Conservation (phyloP, 176 grass and related monocot species). For the Phoenix dactylifera region DNA sequence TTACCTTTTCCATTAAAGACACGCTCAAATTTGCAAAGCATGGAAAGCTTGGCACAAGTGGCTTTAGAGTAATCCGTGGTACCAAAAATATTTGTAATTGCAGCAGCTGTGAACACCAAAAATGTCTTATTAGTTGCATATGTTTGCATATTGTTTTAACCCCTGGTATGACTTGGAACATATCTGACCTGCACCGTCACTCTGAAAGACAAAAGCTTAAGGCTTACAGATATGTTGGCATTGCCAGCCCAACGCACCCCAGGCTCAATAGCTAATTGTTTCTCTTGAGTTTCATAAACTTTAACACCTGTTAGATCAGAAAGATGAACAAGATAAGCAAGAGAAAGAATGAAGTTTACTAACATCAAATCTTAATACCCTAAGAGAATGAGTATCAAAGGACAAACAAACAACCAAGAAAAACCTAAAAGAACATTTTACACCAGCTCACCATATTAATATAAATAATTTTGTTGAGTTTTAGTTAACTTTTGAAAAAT, state of each 20-base stretch:
- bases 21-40: constrained; percentile 62
- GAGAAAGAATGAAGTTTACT: constrained; percentile 2
- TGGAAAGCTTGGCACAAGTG: constrained; percentile 92
- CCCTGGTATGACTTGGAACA: neutral
- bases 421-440: too few relatives aligned
- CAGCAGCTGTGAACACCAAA: constrained; percentile 44
- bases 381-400: too few relatives aligned
- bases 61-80: constrained; percentile 78
- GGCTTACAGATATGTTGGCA: constrained; percentile 39
- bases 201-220: constrained; percentile 47
- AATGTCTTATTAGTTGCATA: neutral
- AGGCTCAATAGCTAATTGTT: constrained; percentile 81
- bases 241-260: constrained; percentile 78
- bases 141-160: neutral
- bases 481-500: too few relatives aligned
- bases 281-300: constrained; percentile 82
- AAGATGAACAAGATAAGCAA: neutral
- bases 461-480: too few relatives aligned
- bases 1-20: constrained; percentile 92
- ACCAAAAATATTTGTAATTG: constrained; percentile 58
- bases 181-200: constrained; percentile 57
- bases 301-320: constrained; percentile 58
- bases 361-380: neutral
- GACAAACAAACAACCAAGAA: too few relatives aligned
- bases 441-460: too few relatives aligned